Base-by-base conservation (phyloP, 116 monocot species). In the Papilionanthe hybrid region DNA sequence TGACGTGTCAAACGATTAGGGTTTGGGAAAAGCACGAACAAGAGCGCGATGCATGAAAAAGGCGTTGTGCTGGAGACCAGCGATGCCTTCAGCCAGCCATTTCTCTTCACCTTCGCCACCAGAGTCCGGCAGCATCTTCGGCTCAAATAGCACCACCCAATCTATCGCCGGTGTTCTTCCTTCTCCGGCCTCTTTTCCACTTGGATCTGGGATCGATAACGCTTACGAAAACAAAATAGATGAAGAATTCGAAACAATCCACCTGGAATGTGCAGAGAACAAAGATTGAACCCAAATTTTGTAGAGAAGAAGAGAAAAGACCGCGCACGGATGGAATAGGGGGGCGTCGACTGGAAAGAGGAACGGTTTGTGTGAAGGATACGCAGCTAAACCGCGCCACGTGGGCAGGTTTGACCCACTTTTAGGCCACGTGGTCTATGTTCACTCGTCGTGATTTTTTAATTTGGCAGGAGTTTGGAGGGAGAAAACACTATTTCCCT, bases 11-110 rank as follows among this genome's bases (percentile, higher is more conserved):
- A 55, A 18, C 23, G 20, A 25, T 37, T 85, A 79, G 79, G 86
- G 82, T 78, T 84, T 75, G 41, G n/a, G 71, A 63, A 23, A 9
- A 49, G 18, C 49, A 81, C 78, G n/a, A 50, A 92, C 99, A 75
- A 99, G 86, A 69, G 99, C 86, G 66, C 99, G 95, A 83, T 95
- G 95, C 93, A 99, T 93, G 87, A 91, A 99, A 83, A 91, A 95
- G 55, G 99, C 99, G 85, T 95, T 95, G 45, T 99, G 99, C 88
- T 99, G 99, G 77, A 95, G 81, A 55, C 93, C 95, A 79, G 95
- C 95, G 90, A 99, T 90, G 76, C 95, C 99, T 78, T 99, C 95
- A 25, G 99, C 99, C 28, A 99, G 90, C 90, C 90, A 99, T 77
- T 95, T 95, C 86, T 99, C 99, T 88, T 99, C 99, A 73, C 95